These are phyloP conservation scores for Stylosanthes scabra DNA, from an alignment of 331 rosid species.

Conservation along the genomic window DNA sequence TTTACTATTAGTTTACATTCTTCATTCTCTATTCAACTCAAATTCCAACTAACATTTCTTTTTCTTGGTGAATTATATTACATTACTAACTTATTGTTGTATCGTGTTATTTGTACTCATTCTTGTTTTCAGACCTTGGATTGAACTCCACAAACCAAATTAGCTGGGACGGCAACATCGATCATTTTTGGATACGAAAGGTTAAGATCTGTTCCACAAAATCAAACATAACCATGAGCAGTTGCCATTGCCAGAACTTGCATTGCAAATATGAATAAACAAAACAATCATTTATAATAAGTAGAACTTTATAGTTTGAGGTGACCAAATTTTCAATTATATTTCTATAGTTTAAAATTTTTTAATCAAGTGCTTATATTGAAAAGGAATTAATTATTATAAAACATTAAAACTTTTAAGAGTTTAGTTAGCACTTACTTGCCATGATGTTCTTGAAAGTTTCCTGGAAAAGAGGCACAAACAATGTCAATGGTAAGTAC, in stretches of 20 bases:
- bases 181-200: conserved; percentile 93
- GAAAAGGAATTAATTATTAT: too few relatives aligned
- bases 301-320: too few relatives aligned
- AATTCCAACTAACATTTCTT: not conserved
- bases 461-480: conserved; percentile 65
- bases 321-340: too few relatives aligned
- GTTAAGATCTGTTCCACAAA: conserved; percentile 71
- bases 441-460: conserved; percentile 80
- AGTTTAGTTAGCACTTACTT: conserved; percentile 61
- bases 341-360: too few relatives aligned
- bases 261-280: not conserved
- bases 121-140: conserved; percentile 17
- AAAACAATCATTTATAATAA: not conserved
- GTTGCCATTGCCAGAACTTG: conserved; percentile 10
- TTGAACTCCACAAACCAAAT: conserved; percentile 90
- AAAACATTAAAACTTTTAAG: not conserved
- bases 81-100: too few relatives aligned
- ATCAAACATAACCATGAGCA: conserved; percentile 22
- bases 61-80: not conserved
- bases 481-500: conserved; percentile 34
- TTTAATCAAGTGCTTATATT: too few relatives aligned
- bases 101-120: too few relatives aligned
- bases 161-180: conserved; percentile 89
- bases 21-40: conserved; percentile 21
- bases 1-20: conserved; percentile 42